Base-by-base conservation (phyloP, 106 monocot species). In the Posidonia australis region DNA sequence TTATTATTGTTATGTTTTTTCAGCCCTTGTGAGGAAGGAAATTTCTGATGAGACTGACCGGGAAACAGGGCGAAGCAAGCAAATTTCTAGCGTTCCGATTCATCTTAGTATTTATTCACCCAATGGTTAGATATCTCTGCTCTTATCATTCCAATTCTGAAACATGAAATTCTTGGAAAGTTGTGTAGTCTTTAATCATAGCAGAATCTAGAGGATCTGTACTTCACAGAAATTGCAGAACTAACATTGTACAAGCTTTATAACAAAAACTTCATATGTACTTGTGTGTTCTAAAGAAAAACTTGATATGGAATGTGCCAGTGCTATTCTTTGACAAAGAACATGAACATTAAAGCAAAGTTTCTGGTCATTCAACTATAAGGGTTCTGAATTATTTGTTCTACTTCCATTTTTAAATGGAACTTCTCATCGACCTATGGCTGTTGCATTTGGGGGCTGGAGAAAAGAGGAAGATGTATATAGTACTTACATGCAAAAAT, bases 21-120 rank as follows among this genome's bases (percentile, higher is more conserved):
- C 76, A 93, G 92, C 83, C 70, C 73, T 75, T 72, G 92, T 93
- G 30, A 80, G 92, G 74, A 85, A 93, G 71, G 92, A 93, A 76
- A 93, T 93, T 62, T 41, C 78, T 66, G 92, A 93, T 81, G 92
- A 93, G 76, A 93, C 92, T 78, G 92, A 93, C 65, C 76, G 88
- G 67, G 85, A 81, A 66, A 93, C 88, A 51, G 88, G 92, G 21
- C 88, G 82, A 11, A 23, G 62, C 42, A 93, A 88, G 69, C 74
- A 70, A 67, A 82, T 93, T 48, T 93, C 92, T 63, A 65, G 58
- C 28, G 83, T 93, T 56, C 92, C 92, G 20, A 93, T 93, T 67
- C 81, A 93, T 83, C 72, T 93, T 30, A 93, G 92, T 60, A 85
- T 93, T 51, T 85, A 70, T 73, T 93, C 92, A 41, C 88, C 92